Evolutionary conservation across 805 yeast genomes (phyloP).

Genomic region (Komagataella kurtzmanii): DNA sequence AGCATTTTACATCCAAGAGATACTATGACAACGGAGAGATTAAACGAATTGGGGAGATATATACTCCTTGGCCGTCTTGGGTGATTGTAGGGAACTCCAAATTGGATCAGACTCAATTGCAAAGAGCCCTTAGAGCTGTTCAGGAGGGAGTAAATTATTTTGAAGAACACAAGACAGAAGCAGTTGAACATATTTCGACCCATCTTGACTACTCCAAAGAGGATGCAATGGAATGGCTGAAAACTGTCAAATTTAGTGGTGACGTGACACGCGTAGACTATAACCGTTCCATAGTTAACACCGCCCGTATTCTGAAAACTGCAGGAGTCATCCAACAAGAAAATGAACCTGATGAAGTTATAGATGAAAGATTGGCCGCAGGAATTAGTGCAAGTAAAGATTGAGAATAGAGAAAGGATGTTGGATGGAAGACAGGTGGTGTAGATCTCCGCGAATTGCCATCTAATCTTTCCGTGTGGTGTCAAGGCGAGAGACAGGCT

Average conservation of each 20-base stretch:
- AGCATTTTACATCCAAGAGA: slow-evolving; percentile 75
- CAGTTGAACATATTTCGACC: slow-evolving; percentile 46
- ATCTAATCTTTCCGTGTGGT: neutral
- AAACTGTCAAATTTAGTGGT: slow-evolving; percentile 54
- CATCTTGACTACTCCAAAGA: slow-evolving; percentile 64
- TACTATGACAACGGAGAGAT: slow-evolving; percentile 74
- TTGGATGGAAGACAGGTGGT: too few relatives aligned
- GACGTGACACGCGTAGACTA: slow-evolving; percentile 35
- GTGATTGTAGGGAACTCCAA: slow-evolving; percentile 45
- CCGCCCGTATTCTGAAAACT: slow-evolving; percentile 39
- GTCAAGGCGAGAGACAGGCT: neutral
- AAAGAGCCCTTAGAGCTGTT: slow-evolving; percentile 35
- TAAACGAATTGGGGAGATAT: slow-evolving; percentile 73
- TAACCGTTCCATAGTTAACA: slow-evolving; percentile 35
- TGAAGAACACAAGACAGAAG: slow-evolving; percentile 44
- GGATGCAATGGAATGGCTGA: slow-evolving; percentile 74
- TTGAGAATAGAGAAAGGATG: neutral
- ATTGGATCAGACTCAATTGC: slow-evolving; percentile 16
- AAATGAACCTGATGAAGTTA: slow-evolving; percentile 1
- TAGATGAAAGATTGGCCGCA: neutral
- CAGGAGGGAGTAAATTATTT: slow-evolving; percentile 61
- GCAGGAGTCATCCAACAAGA: slow-evolving; percentile 40
- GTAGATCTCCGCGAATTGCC: neutral
- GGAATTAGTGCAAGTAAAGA: neutral
- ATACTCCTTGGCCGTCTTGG: slow-evolving; percentile 98